Evolutionary conservation across 495 filamentous ascomycete genomes (phyloP), one percentile per base, ranked within the genome.

Genomic region (Aspergillus sparsus): DNA sequence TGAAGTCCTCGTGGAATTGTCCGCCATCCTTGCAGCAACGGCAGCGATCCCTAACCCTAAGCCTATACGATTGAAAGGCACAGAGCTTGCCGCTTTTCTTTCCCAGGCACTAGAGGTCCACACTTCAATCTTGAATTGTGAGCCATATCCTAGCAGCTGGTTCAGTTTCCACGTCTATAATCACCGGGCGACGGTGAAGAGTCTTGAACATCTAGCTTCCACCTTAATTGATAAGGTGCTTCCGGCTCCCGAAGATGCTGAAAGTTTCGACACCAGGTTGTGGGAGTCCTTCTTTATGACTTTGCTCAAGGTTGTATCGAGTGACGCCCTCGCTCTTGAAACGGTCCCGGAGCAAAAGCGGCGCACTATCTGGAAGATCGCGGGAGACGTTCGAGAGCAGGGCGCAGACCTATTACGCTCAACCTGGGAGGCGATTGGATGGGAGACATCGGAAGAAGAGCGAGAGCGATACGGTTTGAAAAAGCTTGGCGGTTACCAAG

Each of bases 331-430:
- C 10, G 92, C 94, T 12, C 83, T 99, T 27, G 94, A 99, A 68
- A 97, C 92, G 0, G 98, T 97, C 70, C 91, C 95, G 0, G 95
- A 98, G 73, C 94, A 99, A 74, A 98, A 97, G 72, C 80, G 95
- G 41, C 79, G 94, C 31, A 93, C 93, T 4, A 93, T 98, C 12
- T 98, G 95, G 94, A 98, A 98, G 77, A 96, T 99, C 67, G 95
- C 92, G 32, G 95, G 94, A 18, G 94, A 99, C 79, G 91, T 99
- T 52, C 81, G 94, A 54, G 92, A 98, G 70, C 83, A 91, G 64
- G 95, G 94, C 46, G 93, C 94, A 1, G 87, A 92, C 34, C 76
- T 99, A 8, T 74, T 99, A 49, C 82, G 88, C 39, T 79, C 85
- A 18, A 94, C 87, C 34, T 99, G 94, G 94, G 91, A 96, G 70